Evolutionary conservation across 805 yeast genomes (phyloP).

Genomic region (Lipomyces lipofer): DNA sequence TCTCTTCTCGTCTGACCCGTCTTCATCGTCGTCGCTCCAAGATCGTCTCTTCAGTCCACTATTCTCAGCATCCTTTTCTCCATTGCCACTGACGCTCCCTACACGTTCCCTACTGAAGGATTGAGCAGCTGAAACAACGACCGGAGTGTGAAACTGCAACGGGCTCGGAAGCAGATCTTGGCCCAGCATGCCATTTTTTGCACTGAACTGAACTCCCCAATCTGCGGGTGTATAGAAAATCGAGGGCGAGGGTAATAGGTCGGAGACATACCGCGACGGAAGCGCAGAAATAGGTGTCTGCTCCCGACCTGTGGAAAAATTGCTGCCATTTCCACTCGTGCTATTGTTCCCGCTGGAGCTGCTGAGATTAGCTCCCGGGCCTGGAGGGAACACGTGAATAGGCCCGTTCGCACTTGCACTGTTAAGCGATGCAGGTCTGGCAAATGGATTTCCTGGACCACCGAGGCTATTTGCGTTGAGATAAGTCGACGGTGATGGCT

Average conservation of each 20-base stretch:
- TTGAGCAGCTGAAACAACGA: conserved; percentile 31
- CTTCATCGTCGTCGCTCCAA: conserved; percentile 12
- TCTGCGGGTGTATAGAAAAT: conserved; percentile 53
- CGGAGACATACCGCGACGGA: conserved; percentile 70
- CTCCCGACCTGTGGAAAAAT: conserved; percentile 46
- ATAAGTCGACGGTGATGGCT: conserved; percentile 41
- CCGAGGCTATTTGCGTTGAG: conserved; percentile 31
- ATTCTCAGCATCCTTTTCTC: neutral
- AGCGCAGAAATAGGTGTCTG: conserved; percentile 70
- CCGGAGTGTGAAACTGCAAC: conserved; percentile 37
- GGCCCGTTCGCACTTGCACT: conserved; percentile 2
- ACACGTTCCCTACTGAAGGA: conserved; percentile 9
- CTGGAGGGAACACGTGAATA: neutral
- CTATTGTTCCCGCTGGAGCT: conserved; percentile 16
- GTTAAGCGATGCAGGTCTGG: conserved; percentile 20
- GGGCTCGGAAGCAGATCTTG: conserved; percentile 37
- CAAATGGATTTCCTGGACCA: conserved; percentile 43
- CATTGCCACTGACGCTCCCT: too few species aligned
- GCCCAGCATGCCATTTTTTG: conserved; percentile 15
- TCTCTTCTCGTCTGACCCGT: conserved; percentile 10
- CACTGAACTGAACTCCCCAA: conserved; percentile 24
- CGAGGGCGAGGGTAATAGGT: conserved; percentile 79
- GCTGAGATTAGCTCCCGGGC: too few species aligned
- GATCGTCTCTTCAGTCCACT: neutral
- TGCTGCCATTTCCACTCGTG: conserved; percentile 35